These are phyloP conservation scores for Bisporella sp. DNA, from an alignment of 2,329 filamentous ascomycete genomes.

Conservation along the genomic window DNA sequence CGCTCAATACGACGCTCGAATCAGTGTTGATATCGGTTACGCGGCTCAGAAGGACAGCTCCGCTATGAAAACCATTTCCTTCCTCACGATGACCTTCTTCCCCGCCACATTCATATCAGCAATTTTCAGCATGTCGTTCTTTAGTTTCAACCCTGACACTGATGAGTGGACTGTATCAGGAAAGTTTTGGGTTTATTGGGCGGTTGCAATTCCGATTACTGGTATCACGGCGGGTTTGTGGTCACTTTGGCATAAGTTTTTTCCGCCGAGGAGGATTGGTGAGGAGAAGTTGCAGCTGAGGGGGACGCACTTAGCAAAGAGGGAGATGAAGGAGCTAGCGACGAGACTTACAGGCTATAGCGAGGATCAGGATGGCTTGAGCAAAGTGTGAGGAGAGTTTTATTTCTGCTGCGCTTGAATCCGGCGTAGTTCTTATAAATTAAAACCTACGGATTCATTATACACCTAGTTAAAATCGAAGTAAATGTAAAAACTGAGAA, in stretches of 20 bases:
- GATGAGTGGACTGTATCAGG: slow-evolving; percentile 1
- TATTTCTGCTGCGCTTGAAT: no score
- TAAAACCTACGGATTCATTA: no score
- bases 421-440: no score
- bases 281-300: no score
- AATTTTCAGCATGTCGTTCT: slow-evolving; percentile 7
- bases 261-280: no score
- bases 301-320: no score
- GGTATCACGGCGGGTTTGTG: background rate
- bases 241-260: background rate
- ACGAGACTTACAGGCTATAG: no score
- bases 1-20: slow-evolving; percentile 33
- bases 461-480: no score
- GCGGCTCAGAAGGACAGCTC: slow-evolving; percentile 38
- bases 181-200: slow-evolving; percentile 9
- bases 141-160: slow-evolving; percentile 3
- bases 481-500: no score
- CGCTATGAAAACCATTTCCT: slow-evolving; percentile 44
- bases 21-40: slow-evolving; percentile 33
- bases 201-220: slow-evolving; percentile 3
- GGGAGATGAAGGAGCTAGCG: no score
- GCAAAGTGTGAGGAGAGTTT: no score
- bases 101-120: slow-evolving; percentile 5
- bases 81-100: slow-evolving; percentile 41
- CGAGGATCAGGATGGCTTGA: no score